phyloP scores from a whole-genome alignment of 495 filamentous ascomycete species.

The Neurospora sp. region DNA sequence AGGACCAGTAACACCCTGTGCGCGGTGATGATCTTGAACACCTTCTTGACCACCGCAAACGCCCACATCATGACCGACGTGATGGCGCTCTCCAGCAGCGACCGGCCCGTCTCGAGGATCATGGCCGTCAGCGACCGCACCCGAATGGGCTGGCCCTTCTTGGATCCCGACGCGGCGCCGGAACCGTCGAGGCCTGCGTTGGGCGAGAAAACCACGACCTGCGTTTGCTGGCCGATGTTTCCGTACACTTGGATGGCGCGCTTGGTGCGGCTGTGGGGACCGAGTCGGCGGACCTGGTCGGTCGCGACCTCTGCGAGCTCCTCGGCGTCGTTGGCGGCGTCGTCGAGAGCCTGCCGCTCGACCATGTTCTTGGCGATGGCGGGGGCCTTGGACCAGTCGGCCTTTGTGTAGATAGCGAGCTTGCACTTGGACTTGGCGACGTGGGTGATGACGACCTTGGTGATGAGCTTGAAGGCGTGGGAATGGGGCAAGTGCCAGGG shows the following conservation, averaged over 20 bases:
- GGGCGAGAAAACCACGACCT: conserved; percentile 53
- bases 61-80: conserved; percentile 66
- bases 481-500: conserved; percentile 85
- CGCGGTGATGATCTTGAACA: conserved; percentile 60
- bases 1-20: conserved; percentile 63
- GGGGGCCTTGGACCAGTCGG: conserved; percentile 70
- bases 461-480: conserved; percentile 70
- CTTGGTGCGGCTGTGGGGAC: conserved; percentile 74
- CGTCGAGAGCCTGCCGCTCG: conserved; percentile 67
- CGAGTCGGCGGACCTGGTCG: conserved; percentile 76
- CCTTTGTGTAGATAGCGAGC: conserved; percentile 74
- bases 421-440: conserved; percentile 86
- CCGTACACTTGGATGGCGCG: conserved; percentile 89
- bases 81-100: conserved; percentile 57
- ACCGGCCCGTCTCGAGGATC: conserved; percentile 55
- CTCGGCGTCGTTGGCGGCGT: conserved; percentile 71
- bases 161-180: conserved; percentile 13
- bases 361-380: conserved; percentile 60
- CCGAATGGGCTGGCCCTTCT: conserved; percentile 46
- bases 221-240: conserved; percentile 62
- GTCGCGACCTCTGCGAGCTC: conserved; percentile 77
- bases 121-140: conserved; percentile 59
- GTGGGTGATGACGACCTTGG: conserved; percentile 90
- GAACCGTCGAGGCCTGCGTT: conserved; percentile 21
- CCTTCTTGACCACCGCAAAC: conserved; percentile 48